Evolutionary conservation across 2,329 filamentous ascomycete genomes (phyloP).

Genomic region (Trichoderma sp.): DNA sequence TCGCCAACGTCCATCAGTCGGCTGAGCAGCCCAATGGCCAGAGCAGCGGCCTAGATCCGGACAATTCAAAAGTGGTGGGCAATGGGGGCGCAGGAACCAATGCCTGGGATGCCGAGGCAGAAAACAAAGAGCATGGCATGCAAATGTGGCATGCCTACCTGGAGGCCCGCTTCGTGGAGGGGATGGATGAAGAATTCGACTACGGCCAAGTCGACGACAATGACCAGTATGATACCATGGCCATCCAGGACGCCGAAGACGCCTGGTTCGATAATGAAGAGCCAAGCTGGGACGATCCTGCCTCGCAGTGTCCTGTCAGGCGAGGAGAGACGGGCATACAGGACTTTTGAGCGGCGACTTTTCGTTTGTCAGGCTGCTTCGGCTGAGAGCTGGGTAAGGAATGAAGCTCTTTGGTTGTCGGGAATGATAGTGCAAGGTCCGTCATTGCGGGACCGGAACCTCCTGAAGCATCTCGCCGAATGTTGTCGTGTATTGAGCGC

Average conservation of each 20-base stretch:
- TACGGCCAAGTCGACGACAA: conserved; percentile 71
- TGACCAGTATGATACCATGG: conserved; percentile 68
- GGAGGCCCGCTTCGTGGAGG: conserved; percentile 71
- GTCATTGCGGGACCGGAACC: neutral
- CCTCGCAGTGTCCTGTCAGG: conserved; percentile 37
- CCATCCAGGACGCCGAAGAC: conserved; percentile 66
- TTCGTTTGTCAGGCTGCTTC: neutral
- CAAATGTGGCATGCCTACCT: conserved; percentile 73
- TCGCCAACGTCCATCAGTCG: conserved; percentile 58
- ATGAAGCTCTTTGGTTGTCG: neutral
- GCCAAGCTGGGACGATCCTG: conserved; percentile 61
- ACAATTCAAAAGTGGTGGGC: conserved; percentile 16
- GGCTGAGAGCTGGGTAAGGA: neutral
- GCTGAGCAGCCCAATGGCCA: neutral
- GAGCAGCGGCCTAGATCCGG: neutral
- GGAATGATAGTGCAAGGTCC: neutral
- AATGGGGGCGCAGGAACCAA: conserved; percentile 36
- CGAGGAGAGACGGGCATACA: conserved; percentile 70
- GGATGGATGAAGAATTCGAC: conserved; percentile 77
- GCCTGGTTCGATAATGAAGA: conserved; percentile 81
- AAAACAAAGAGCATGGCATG: conserved; percentile 63
- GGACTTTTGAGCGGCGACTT: conserved; percentile 59
- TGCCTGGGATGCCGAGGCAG: conserved; percentile 38
- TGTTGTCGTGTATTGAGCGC: neutral
- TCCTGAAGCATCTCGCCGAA: neutral